phyloP scores from a whole-genome alignment of 2,329 filamentous ascomycete genomes.

The Grosmannia serpens region DNA sequence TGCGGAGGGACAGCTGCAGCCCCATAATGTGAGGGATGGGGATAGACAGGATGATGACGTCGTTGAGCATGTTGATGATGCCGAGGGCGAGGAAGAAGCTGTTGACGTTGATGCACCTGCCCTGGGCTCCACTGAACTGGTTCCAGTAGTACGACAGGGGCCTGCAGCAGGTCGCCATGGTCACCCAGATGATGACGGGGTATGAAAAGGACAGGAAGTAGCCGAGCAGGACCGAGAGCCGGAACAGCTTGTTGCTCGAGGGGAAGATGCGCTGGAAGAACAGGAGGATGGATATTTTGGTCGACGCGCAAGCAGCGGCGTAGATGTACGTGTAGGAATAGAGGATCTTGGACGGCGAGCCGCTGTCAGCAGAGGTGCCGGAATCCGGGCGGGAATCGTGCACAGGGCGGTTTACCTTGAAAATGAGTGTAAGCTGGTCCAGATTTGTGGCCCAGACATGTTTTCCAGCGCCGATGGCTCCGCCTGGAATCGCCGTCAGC shows the following conservation, averaged over 20 bases:
- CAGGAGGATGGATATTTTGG: conserved; percentile 15
- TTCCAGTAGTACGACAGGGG: conserved; percentile 8
- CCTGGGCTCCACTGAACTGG: conserved; percentile 11
- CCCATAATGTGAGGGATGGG: conserved; percentile 28
- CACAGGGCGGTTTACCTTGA: not conserved
- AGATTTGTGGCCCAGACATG: conserved; percentile 1
- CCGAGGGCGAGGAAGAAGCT: conserved; percentile 11
- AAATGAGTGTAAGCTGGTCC: not conserved
- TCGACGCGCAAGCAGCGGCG: conserved; percentile 5
- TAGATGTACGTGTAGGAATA: conserved; percentile 13
- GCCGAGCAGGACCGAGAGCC: not conserved
- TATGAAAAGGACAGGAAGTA: conserved; percentile 9
- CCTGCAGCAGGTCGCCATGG: conserved; percentile 12
- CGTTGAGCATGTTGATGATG: conserved; percentile 19
- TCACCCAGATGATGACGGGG: conserved; percentile 18
- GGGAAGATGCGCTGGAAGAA: conserved; percentile 15
- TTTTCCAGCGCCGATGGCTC: not conserved
- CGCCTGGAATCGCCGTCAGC: not conserved
- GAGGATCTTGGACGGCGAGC: conserved; percentile 10
- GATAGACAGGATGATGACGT: conserved; percentile 22
- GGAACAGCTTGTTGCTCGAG: not conserved
- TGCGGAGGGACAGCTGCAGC: conserved; percentile 29
- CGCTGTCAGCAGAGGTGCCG: not conserved
- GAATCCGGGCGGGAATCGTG: not conserved
- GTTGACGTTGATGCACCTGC: conserved; percentile 6